Percentiles rank a stretch among this genome's conserved stretches.
Conservation (phyloP, 2,329 filamentous ascomycete genomes). For the Beauveria caledonica region DNA sequence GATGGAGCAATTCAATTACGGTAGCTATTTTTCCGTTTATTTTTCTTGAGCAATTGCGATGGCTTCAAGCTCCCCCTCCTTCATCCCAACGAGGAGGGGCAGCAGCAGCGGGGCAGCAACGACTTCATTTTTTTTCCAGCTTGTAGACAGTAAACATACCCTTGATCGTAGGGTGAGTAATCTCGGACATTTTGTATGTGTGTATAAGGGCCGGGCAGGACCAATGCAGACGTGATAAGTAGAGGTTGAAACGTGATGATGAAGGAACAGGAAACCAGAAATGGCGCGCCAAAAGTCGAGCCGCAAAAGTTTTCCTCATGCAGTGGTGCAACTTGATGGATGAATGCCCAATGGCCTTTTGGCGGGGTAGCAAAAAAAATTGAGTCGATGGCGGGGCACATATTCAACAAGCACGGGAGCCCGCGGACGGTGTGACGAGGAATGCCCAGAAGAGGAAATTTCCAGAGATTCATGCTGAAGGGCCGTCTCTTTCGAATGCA, state of each 20-base stretch:
- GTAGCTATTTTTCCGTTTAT: not conserved
- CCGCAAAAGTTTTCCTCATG: conserved; percentile 12
- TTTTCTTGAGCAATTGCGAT: not conserved
- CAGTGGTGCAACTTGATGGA: not conserved
- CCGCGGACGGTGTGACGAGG: not conserved
- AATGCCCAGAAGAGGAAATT: conserved; percentile 5
- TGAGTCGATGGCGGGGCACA: conserved; percentile 6
- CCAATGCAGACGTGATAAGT: not conserved
- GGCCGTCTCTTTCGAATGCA: not conserved
- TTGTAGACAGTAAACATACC: conserved; percentile 31
- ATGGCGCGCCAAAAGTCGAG: conserved; percentile 2
- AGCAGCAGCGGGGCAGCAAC: conserved; percentile 10
- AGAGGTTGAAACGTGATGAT: conserved; percentile 6
- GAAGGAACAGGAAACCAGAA: conserved; percentile 8
- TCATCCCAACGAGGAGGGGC: conserved; percentile 18
- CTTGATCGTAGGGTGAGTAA: conserved; percentile 50
- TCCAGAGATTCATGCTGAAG: not conserved
- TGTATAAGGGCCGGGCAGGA: conserved; percentile 1
- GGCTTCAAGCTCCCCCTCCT: not conserved
- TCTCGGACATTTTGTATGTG: conserved; percentile 40
- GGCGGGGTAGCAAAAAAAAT: conserved; percentile 3
- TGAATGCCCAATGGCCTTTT: not conserved
- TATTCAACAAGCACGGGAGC: not conserved
- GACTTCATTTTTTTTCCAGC: not conserved
- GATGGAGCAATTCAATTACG: conserved; percentile 11